These are phyloP conservation scores for Entophlyctis luteolus DNA, from an alignment of 192 early-diverging fungal species.

Conservation along the genomic window DNA sequence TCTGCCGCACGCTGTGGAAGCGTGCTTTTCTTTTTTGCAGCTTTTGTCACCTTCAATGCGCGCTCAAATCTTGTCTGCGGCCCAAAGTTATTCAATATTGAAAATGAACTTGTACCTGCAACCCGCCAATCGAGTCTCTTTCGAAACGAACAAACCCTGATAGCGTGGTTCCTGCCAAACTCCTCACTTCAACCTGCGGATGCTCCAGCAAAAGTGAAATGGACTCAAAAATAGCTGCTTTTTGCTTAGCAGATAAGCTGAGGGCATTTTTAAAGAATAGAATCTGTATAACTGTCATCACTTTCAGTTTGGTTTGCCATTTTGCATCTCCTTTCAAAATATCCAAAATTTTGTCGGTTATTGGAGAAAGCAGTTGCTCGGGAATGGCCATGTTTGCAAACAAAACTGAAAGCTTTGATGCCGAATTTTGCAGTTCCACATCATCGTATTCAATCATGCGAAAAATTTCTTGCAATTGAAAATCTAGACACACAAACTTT, in stretches of 20 bases:
- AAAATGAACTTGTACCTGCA: conserved; percentile 40
- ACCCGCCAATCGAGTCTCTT: conserved; percentile 53
- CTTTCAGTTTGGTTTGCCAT: conserved; percentile 80
- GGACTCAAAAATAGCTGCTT: conserved; percentile 62
- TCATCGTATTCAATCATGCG: conserved; percentile 72
- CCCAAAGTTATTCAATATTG: background rate
- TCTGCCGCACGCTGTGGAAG: conserved; percentile 8
- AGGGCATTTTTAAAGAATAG: conserved; percentile 83
- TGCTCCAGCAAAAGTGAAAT: conserved; percentile 70
- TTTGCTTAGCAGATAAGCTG: conserved; percentile 55
- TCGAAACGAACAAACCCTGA: conserved; percentile 74
- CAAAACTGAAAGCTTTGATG: conserved; percentile 46
- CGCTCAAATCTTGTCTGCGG: conserved; percentile 18
- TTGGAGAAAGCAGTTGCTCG: conserved; percentile 39
- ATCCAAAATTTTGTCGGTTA: conserved; percentile 56
- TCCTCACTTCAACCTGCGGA: conserved; percentile 82
- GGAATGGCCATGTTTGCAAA: conserved; percentile 57
- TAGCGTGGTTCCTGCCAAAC: conserved; percentile 69
- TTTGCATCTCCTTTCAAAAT: conserved; percentile 33
- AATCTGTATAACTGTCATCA: conserved; percentile 79
- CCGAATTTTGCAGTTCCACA: conserved; percentile 62
- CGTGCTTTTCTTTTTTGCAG: conserved; percentile 22
- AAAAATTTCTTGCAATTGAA: conserved; percentile 51
- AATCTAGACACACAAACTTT: conserved; percentile 51
- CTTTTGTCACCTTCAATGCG: conserved; percentile 13